Conservation (phyloP, 306 rosid genomes). For the Pterocarpus macrocarpus region DNA sequence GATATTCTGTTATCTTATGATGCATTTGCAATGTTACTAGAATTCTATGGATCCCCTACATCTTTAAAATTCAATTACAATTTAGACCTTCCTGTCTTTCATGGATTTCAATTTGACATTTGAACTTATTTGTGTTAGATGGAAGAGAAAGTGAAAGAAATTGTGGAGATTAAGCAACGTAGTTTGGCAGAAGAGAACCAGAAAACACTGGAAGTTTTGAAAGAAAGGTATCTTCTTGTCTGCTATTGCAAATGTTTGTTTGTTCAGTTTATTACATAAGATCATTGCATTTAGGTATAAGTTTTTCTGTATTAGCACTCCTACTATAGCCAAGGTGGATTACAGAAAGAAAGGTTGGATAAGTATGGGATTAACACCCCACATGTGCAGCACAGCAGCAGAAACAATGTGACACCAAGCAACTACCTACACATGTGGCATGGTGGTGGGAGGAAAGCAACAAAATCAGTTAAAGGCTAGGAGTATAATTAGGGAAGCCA, state of each 20-base stretch:
- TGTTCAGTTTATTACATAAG: slow-evolving; percentile 9
- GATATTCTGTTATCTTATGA: slow-evolving; percentile 26
- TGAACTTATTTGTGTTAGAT: slow-evolving; percentile 62
- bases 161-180: slow-evolving; percentile 97
- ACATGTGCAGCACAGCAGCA: neutral
- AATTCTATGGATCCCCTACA: neutral
- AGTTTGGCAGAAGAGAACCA: slow-evolving; percentile 98
- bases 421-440: slow-evolving; percentile 32
- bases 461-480: neutral
- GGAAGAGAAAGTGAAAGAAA: slow-evolving; percentile 97
- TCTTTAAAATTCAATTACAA: slow-evolving; percentile 26
- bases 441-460: slow-evolving; percentile 36
- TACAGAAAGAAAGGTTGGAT: slow-evolving; percentile 1
- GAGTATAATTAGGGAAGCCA: slow-evolving; percentile 21
- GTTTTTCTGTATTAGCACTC: slow-evolving; percentile 12
- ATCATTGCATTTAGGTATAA: slow-evolving; percentile 1
- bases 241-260: slow-evolving; percentile 41
- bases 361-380: slow-evolving; percentile 1
- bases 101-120: slow-evolving; percentile 41
- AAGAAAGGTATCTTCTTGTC: slow-evolving; percentile 73
- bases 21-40: slow-evolving; percentile 13
- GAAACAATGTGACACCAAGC: slow-evolving; percentile 5
- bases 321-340: neutral
- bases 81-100: slow-evolving; percentile 3
- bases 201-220: slow-evolving; percentile 87